Conservation (phyloP, 441 rosid species). For the Syzygium malaccense region DNA sequence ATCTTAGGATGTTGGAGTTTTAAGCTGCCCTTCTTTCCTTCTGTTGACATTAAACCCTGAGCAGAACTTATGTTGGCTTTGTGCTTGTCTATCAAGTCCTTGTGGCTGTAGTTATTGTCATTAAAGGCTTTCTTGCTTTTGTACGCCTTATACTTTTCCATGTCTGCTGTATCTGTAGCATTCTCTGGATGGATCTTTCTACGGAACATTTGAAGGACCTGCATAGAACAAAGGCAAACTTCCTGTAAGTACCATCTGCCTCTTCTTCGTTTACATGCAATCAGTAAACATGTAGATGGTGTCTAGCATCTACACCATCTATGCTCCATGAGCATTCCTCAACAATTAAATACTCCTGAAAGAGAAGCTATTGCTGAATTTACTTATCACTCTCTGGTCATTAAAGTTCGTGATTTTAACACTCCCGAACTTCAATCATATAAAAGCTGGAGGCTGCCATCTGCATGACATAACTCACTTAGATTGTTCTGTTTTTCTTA, state of each 20-base stretch:
- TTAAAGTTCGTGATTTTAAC: neutral
- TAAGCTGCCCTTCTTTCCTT: slow-evolving; percentile 24
- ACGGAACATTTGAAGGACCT: slow-evolving; percentile 64
- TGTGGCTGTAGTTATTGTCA: slow-evolving; percentile 8
- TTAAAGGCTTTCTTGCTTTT: slow-evolving; percentile 13
- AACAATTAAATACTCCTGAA: neutral
- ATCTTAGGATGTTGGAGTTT: slow-evolving; percentile 26
- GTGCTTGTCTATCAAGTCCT: slow-evolving; percentile 19
- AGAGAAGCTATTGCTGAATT: neutral
- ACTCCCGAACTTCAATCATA: neutral
- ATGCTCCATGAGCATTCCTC: neutral
- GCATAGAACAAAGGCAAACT: slow-evolving; percentile 23
- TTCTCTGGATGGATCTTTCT: slow-evolving; percentile 76
- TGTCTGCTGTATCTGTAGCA: slow-evolving; percentile 24
- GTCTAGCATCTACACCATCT: neutral
- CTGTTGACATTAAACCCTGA: slow-evolving; percentile 19
- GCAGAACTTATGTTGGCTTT: slow-evolving; percentile 20
- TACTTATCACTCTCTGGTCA: neutral
- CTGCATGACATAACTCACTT: neutral
- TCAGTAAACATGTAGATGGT: neutral
- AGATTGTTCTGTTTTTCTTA: neutral
- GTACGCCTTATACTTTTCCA: neutral
- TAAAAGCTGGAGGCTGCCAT: neutral
- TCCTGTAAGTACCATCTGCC: neutral
- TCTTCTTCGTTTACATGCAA: neutral